phyloP scores from a whole-genome alignment of 441 rosid species.

The Flueggea neowawraea region DNA sequence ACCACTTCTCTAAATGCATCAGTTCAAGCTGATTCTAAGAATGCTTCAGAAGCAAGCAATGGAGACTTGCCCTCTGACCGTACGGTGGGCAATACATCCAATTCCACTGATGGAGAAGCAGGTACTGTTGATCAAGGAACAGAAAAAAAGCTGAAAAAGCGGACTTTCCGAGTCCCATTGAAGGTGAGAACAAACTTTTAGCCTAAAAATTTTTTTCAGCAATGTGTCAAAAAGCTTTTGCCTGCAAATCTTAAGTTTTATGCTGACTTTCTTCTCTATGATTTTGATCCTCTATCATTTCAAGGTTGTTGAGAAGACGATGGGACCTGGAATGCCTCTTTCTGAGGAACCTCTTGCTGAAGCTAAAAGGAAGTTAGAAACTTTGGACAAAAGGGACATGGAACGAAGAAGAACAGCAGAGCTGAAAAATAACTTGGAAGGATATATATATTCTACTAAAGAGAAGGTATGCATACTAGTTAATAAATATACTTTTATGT shows the following conservation, averaged over 20 bases:
- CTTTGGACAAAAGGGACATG: conserved; percentile 77
- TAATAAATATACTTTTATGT: neutral
- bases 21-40: conserved; percentile 43
- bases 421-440: conserved; percentile 88
- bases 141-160: conserved; percentile 79
- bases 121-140: conserved; percentile 43
- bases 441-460: conserved; percentile 94
- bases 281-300: conserved; percentile 14
- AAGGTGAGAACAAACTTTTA: conserved; percentile 43
- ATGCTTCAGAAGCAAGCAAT: conserved; percentile 47
- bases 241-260: neutral
- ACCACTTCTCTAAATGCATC: conserved; percentile 49
- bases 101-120: conserved; percentile 48
- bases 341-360: conserved; percentile 63
- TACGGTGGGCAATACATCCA: conserved; percentile 30
- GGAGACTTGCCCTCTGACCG: conserved; percentile 45
- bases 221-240: neutral
- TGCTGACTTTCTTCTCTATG: neutral
- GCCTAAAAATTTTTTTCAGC: conserved; percentile 6
- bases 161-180: conserved; percentile 80
- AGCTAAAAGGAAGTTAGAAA: conserved; percentile 73
- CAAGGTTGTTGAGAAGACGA: conserved; percentile 77
- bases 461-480: conserved; percentile 57
- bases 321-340: conserved; percentile 76
- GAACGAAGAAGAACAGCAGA: conserved; percentile 89